phyloP scores from a whole-genome alignment of 2,329 filamentous ascomycete genomes.

The Penicillium frequentans region DNA sequence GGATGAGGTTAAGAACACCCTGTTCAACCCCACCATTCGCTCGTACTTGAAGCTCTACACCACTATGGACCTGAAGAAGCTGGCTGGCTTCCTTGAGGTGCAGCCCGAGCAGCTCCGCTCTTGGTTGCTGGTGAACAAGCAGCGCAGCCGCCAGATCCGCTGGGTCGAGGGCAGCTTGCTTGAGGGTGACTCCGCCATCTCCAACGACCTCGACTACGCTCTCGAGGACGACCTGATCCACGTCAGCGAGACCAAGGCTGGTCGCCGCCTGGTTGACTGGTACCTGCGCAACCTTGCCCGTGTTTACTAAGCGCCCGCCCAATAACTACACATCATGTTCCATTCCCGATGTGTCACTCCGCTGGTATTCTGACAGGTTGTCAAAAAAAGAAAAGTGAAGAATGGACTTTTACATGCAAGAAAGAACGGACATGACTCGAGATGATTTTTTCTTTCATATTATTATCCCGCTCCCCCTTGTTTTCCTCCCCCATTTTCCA shows the following conservation, averaged over 20 bases:
- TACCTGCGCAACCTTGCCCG: conserved; percentile 95
- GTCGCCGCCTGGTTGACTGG: conserved; percentile 96
- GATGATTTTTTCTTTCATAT: conserved; percentile 28
- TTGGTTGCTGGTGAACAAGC: conserved; percentile 96
- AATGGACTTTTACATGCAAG: conserved; percentile 23
- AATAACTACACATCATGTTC: background rate
- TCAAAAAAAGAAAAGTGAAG: conserved; percentile 20
- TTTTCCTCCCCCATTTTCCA: conserved; percentile 18
- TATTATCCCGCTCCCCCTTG: conserved; percentile 22
- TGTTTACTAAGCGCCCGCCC: conserved; percentile 67
- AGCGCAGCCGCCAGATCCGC: conserved; percentile 92
- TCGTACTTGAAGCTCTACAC: conserved; percentile 99
- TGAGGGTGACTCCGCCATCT: conserved; percentile 89
- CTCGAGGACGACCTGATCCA: conserved; percentile 97
- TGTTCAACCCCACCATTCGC: conserved; percentile 96
- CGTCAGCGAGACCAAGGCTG: conserved; percentile 98
- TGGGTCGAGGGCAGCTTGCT: conserved; percentile 89
- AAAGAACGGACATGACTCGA: conserved; percentile 29
- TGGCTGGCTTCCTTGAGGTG: conserved; percentile 94
- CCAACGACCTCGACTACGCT: conserved; percentile 95
- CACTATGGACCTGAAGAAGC: conserved; percentile 98
- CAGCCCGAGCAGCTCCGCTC: conserved; percentile 93
- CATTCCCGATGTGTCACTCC: conserved; percentile 2
- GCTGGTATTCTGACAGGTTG: conserved; percentile 13
- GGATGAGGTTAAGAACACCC: conserved; percentile 99